Evolutionary conservation across 202 grass and related monocot genomes (phyloP), one percentile per base, ranked within the genome.

Genomic region (Cymbopogon flexuosus): DNA sequence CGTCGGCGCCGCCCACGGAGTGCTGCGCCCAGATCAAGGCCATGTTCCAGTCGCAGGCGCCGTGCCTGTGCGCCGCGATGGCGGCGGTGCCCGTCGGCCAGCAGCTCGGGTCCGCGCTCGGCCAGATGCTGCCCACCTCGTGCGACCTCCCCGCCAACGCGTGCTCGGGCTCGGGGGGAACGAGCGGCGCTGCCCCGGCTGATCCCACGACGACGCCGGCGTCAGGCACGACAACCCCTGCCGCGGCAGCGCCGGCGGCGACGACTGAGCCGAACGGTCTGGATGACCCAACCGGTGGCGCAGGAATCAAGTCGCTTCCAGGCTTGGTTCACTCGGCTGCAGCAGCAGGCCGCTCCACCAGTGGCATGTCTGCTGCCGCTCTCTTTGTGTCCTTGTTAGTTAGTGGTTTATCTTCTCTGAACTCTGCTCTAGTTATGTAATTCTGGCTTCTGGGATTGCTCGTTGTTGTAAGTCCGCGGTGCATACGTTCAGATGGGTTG

Each of bases 81-180:
- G 73, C 83, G 11, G 63, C 74, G 2, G 87, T 31, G 4, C 70
- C 85, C 1, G 39, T 70, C 27, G 27, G 27, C 57, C 73, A 43
- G 58, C 73, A 52, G 40, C 79, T 86, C 27, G 91, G 67, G 21
- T 33, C 76, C 14, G 46, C 59, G 3, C 22, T 93, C 19, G 89
- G 81, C 61, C 61, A 76, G 19, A 24, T 85, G 37, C 66, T 91
- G 5, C 91, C 88, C 34, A 12, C 7, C 70, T 42, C 88, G 1
- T 93, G 91, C 83, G 81, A 84, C 42, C 76, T 93, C 64, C 88
- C 86, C 12, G 81, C 74, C 76, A 60, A 87, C 67, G 82, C 91
- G 22, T 87, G 79, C 79, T 24, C 75, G 0, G 27, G 27, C 27
- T 59, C 37, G 0, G 74, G 57, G 21, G 3, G 64, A n/a, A 12